Evolutionary conservation across 768 basidiomycete species (phyloP).

Genomic region (Agrocybe praecox): DNA sequence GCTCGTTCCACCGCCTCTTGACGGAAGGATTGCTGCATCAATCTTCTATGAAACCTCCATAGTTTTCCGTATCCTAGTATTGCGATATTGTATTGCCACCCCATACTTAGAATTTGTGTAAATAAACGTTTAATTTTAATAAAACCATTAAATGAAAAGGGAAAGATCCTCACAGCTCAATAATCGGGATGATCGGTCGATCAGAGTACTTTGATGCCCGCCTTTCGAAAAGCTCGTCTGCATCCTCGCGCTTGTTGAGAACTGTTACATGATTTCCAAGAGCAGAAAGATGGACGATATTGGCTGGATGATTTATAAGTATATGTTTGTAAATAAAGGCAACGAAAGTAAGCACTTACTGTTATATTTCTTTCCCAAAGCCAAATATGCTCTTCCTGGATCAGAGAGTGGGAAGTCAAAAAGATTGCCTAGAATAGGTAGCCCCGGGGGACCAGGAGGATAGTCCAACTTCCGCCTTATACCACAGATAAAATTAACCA

Average conservation of each 20-base stretch:
- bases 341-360: background rate
- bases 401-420: no score
- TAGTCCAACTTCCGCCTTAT: no score
- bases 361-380: background rate
- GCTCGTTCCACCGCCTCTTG: slow-evolving; percentile 3
- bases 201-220: slow-evolving; percentile 11
- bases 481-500: no score
- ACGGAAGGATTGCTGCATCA: slow-evolving; percentile 26
- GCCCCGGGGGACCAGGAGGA: no score
- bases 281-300: background rate
- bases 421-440: no score
- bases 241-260: slow-evolving; percentile 10
- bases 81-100: slow-evolving; percentile 21
- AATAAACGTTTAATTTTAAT: background rate
- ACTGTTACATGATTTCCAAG: slow-evolving; percentile 7
- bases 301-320: slow-evolving; percentile 2
- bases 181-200: background rate
- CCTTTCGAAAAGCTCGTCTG: slow-evolving; percentile 11
- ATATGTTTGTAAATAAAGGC: background rate
- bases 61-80: slow-evolving; percentile 23
- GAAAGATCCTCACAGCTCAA: slow-evolving; percentile 4
- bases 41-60: slow-evolving; percentile 24
- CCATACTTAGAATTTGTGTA: slow-evolving; percentile 4
- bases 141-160: background rate
- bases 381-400: no score